Conservation (phyloP, 2,329 filamentous ascomycete species). For the Sclerotinia sclerotiorum region DNA sequence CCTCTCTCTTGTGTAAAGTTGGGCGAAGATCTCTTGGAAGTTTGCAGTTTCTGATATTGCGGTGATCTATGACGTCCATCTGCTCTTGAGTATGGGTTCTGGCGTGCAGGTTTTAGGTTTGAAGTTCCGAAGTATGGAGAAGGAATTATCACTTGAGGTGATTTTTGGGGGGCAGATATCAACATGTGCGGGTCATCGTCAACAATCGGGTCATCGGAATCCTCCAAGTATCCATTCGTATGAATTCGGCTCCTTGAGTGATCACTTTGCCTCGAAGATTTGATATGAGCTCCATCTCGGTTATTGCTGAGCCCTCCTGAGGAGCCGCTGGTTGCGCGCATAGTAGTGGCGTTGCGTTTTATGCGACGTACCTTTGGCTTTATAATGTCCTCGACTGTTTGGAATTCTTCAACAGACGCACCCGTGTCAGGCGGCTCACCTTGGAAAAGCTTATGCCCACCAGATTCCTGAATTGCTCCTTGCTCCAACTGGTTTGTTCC, state of each 20-base stretch:
- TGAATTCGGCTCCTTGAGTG: too few species aligned
- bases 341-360: too few species aligned
- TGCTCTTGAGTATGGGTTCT: not conserved
- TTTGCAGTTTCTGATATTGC: not conserved
- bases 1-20: not conserved
- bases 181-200: constrained; percentile 5
- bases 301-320: not conserved
- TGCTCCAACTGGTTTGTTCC: not conserved
- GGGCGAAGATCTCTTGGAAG: not conserved
- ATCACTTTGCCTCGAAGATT: too few species aligned
- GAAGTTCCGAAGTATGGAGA: not conserved
- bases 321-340: not conserved
- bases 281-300: too few species aligned
- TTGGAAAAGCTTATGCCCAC: too few species aligned
- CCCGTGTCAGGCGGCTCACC: too few species aligned
- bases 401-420: too few species aligned
- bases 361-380: too few species aligned
- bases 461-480: constrained; percentile 2
- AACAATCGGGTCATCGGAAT: constrained; percentile 8
- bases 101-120: not conserved
- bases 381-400: too few species aligned
- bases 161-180: not conserved
- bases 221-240: not conserved
- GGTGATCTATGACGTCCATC: not conserved
- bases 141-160: not conserved